Base-by-base conservation (phyloP, 2,329 filamentous ascomycete genomes). In the Colletotrichum somersetense region DNA sequence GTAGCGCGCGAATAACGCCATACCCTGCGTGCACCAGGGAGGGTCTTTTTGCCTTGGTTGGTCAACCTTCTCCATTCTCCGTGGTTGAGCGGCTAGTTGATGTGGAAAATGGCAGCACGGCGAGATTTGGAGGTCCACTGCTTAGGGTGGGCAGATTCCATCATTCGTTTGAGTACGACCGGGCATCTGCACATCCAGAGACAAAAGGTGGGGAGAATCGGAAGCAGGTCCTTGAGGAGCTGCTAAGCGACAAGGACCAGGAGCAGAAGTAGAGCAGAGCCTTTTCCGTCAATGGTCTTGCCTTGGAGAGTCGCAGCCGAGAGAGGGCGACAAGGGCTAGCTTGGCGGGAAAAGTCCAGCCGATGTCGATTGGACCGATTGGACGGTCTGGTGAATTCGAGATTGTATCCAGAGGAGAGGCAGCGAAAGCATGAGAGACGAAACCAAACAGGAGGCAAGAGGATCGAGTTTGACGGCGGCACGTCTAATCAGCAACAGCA, bases 1-100 rank as follows among this genome's bases (percentile, higher is more conserved):
- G 67, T 73, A 73, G 62, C 71, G 71, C 71, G 71, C 71, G 67
- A 73, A 73, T 73, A 71, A 73, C 62, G 71, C 71, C 67, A 73
- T 65, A 71, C 71, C 67, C 56, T 70, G 67, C 46, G 66, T 48
- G 66, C 69, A 38, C 59, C 48, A 69, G 44, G 62, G 66, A 73
- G 67, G 62, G 67, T 73, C 62, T 63, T 66, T 61, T 53, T n/a
- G 67, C 67, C 71, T 71, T 71, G 67, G 71, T 71, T 71, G 62
- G 71, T 46, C 50, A 50, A 58, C 52, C 67, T 65, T 71, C 67
- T 70, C 71, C 62, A 62, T 62, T 69, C 66, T 69, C 59, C 69
- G 44, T 69, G 59, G 58, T 72, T 69, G 66, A 69, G 69, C 69
- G 69, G 69, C 69, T 72, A 72, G 66, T 64, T 64, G 69, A 59